A percentile compares a stretch with the other conserved stretches of the same genome.
Evolutionary conservation across 1,284 basidiomycete species (phyloP).

Genomic region (Moesziomyces parantarcticus): DNA sequence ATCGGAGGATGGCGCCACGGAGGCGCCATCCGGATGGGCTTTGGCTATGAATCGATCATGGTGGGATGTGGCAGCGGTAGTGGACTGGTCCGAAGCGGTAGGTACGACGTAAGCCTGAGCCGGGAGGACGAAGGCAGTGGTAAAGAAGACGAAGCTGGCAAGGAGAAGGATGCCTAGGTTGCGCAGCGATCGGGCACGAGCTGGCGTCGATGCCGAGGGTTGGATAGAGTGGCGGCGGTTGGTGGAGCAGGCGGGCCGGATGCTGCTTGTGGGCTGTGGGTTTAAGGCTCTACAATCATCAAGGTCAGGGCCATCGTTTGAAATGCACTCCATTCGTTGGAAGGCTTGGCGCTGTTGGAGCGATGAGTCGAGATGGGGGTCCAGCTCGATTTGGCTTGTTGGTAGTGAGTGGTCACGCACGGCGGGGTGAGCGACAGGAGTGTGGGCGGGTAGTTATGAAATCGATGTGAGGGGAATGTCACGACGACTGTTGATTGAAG

Average conservation of each 20-base stretch:
- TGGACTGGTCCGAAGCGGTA: constrained; percentile 5
- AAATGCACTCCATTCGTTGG: constrained; percentile 45
- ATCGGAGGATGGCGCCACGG: constrained; percentile 11
- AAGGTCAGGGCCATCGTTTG: constrained; percentile 44
- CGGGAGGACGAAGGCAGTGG: constrained; percentile 10
- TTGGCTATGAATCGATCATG: constrained; percentile 42
- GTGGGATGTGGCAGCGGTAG: constrained; percentile 21
- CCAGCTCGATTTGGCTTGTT: background rate
- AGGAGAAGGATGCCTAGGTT: constrained; percentile 9
- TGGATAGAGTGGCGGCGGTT: constrained; percentile 19
- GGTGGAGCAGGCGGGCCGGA: constrained; percentile 39
- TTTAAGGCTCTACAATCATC: constrained; percentile 54
- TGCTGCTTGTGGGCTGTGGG: constrained; percentile 26
- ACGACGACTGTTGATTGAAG: too few relatives aligned
- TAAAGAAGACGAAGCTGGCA: constrained; percentile 13
- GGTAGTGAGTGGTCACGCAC: background rate
- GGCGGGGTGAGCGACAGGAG: background rate
- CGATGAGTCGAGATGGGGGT: background rate
- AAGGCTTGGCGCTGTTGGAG: background rate
- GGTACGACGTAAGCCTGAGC: constrained; percentile 33
- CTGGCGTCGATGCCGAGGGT: background rate
- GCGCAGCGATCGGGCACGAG: constrained; percentile 6
- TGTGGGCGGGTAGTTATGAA: constrained; percentile 9
- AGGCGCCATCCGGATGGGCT: constrained; percentile 9
- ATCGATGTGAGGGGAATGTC: background rate